Evolutionary conservation across 2,329 filamentous ascomycete genomes (phyloP).

Genomic region (Sclerotinia nivalis): DNA sequence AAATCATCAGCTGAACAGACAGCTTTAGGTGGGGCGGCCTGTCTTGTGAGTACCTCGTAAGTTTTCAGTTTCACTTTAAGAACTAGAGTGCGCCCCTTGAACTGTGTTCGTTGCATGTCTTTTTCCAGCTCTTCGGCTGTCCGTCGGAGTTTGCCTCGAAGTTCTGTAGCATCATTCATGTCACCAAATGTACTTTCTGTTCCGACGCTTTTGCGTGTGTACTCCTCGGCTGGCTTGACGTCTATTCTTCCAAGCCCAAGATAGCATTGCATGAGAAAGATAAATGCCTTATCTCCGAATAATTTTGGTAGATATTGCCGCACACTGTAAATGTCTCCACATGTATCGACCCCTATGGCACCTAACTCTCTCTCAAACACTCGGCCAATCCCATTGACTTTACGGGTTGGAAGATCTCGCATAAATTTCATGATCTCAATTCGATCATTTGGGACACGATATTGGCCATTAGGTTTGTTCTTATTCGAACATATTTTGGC

Average conservation of each 20-base stretch:
- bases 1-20: slow-evolving; percentile 76
- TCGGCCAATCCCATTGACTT: slow-evolving; percentile 92
- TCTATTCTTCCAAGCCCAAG: slow-evolving; percentile 83
- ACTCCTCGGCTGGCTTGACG: slow-evolving; percentile 83
- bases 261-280: slow-evolving; percentile 81
- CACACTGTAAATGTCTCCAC: slow-evolving; percentile 80
- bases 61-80: slow-evolving; percentile 94
- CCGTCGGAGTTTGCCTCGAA: slow-evolving; percentile 75
- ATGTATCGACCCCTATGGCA: slow-evolving; percentile 83
- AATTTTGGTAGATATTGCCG: slow-evolving; percentile 72
- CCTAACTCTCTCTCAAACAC: slow-evolving; percentile 90
- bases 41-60: slow-evolving; percentile 86
- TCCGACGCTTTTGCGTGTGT: slow-evolving; percentile 89
- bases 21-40: slow-evolving; percentile 72
- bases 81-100: slow-evolving; percentile 87
- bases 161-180: slow-evolving; percentile 64
- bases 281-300: slow-evolving; percentile 88
- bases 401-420: slow-evolving; percentile 77
- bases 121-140: slow-evolving; percentile 85
- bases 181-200: slow-evolving; percentile 92
- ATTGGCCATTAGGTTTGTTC: slow-evolving; percentile 97
- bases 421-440: slow-evolving; percentile 81
- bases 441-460: slow-evolving; percentile 70
- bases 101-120: slow-evolving; percentile 75
- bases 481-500: slow-evolving; percentile 95